Conservation (phyloP, 495 filamentous ascomycete genomes). For the Xylona heveae region DNA sequence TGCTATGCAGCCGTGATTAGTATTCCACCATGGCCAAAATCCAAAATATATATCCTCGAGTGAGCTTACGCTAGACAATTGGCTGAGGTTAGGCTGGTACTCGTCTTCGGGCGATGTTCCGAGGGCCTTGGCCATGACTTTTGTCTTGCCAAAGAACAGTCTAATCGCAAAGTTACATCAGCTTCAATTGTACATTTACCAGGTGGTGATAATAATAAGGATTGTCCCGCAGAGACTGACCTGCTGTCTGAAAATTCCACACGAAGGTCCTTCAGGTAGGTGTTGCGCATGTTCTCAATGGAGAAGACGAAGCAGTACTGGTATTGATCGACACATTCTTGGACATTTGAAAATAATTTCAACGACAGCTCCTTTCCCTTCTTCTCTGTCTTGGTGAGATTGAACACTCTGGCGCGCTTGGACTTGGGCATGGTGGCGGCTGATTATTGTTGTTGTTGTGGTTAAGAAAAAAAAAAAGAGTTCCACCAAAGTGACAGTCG, state of each 20-base stretch:
- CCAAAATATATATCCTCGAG: too few relatives aligned
- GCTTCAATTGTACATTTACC: constrained; percentile 1
- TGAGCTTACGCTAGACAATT: constrained; percentile 19
- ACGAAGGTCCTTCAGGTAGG: constrained; percentile 80
- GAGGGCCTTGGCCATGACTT: constrained; percentile 89
- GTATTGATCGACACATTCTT: constrained; percentile 66
- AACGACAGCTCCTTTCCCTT: constrained; percentile 82
- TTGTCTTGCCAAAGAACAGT: constrained; percentile 96
- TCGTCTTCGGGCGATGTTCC: constrained; percentile 53
- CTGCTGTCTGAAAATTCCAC: constrained; percentile 62
- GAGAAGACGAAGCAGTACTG: constrained; percentile 81
- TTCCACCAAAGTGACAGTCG: too few relatives aligned
- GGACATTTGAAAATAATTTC: constrained; percentile 70
- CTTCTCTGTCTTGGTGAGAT: constrained; percentile 77
- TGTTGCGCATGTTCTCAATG: constrained; percentile 98
- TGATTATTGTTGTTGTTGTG: neutral
- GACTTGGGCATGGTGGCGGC: constrained; percentile 70
- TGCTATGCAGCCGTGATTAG: constrained; percentile 13
- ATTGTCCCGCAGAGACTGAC: constrained; percentile 23
- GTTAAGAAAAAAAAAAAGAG: neutral
- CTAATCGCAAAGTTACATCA: constrained; percentile 19
- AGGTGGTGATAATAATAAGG: neutral
- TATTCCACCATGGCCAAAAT: neutral
- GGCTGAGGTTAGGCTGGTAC: constrained; percentile 48
- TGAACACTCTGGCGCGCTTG: constrained; percentile 73